Conservation (phyloP, 148 eudicot species). For the Salicornia ramosissima region DNA sequence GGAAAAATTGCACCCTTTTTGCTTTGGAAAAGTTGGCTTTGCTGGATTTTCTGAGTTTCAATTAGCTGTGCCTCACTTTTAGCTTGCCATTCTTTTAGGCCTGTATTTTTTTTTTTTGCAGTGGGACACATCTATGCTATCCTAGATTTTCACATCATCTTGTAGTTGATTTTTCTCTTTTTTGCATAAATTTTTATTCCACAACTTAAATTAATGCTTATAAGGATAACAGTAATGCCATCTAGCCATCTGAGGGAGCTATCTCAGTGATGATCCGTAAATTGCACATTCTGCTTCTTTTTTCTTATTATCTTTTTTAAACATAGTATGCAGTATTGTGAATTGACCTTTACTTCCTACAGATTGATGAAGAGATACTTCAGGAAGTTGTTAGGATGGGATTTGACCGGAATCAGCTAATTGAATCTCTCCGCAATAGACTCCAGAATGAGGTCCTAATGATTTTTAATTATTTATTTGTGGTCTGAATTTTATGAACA, state of each 20-base stretch:
- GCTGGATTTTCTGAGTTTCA: background rate
- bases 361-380: slow-evolving; percentile 80
- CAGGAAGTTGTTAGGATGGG: slow-evolving; percentile 74
- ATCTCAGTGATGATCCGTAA: background rate
- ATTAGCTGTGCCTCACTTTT: background rate
- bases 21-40: background rate
- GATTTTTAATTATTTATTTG: background rate
- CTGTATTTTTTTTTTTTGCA: background rate
- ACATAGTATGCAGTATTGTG: background rate
- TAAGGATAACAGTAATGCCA: slow-evolving; percentile 1
- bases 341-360: slow-evolving; percentile 12
- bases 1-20: background rate
- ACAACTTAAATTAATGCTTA: background rate
- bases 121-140: background rate
- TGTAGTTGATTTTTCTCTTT: background rate
- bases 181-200: background rate
- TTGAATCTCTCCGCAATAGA: slow-evolving; percentile 71
- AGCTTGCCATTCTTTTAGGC: background rate
- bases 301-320: too few species aligned
- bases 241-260: background rate
- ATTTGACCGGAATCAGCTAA: slow-evolving; percentile 56
- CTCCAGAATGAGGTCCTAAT: slow-evolving; percentile 76
- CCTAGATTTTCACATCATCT: too few species aligned
- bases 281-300: background rate
- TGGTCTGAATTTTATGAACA: background rate